Evolutionary conservation across 192 early-diverging fungal species (phyloP).

Genomic region (Entomortierella parvispora): DNA sequence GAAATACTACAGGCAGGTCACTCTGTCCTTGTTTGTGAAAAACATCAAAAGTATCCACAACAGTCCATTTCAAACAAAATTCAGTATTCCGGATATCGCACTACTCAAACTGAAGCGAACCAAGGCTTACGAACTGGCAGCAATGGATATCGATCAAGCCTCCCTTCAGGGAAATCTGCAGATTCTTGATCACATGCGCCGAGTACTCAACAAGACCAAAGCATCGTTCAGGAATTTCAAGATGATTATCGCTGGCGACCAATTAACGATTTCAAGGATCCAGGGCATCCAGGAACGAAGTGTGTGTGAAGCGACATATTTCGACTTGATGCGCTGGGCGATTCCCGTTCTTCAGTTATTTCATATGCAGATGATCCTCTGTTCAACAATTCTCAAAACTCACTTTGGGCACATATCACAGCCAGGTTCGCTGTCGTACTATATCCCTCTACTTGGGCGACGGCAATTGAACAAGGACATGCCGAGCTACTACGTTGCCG

Average conservation of each 20-base stretch:
- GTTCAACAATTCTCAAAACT: conserved; percentile 3
- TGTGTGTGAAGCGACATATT: not conserved
- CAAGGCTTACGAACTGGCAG: not conserved
- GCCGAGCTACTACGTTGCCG: not conserved
- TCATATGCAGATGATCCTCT: conserved; percentile 5
- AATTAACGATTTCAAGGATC: not conserved
- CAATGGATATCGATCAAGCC: conserved; percentile 4
- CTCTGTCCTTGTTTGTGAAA: not conserved
- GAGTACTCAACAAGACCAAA: not conserved
- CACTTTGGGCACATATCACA: not conserved
- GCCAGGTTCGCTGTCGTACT: conserved; percentile 1
- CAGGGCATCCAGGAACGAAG: not conserved
- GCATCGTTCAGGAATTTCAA: conserved; percentile 1
- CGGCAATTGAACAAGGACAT: not conserved
- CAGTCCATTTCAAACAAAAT: not conserved
- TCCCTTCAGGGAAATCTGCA: not conserved
- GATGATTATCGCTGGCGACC: conserved; percentile 5
- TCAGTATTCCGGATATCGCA: not conserved
- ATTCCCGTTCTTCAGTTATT: conserved; percentile 7
- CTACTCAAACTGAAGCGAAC: not conserved
- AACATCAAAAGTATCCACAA: not conserved
- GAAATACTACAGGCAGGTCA: not conserved
- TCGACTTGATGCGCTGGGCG: not conserved
- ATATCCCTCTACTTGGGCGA: not conserved
- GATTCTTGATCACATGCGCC: not conserved